Evolutionary conservation across 2,329 filamentous ascomycete species (phyloP).

Genomic region (Fusarium scirpi): DNA sequence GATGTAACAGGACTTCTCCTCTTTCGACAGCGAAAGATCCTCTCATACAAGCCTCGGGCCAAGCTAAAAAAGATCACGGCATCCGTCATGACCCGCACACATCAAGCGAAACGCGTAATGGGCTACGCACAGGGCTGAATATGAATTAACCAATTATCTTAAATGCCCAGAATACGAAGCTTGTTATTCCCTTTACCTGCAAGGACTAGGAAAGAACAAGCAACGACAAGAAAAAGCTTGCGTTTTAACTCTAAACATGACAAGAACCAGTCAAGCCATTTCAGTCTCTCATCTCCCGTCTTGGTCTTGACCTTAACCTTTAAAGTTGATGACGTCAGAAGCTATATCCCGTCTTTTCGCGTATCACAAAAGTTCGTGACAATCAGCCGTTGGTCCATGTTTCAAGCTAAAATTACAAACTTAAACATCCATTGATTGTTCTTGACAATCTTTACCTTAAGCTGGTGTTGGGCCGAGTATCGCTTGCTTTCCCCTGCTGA

Average conservation of each 20-base stretch:
- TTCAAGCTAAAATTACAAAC: conserved; percentile 1
- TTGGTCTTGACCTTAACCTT: not conserved
- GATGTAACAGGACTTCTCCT: not conserved
- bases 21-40: not conserved
- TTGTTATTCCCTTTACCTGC: not conserved
- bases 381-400: conserved; percentile 9
- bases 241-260: conserved; percentile 24
- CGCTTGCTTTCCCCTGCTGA: not conserved
- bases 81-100: conserved; percentile 40
- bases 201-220: not conserved
- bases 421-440: not conserved
- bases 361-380: conserved; percentile 2
- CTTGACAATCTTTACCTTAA: not conserved
- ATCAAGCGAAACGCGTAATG: conserved; percentile 31
- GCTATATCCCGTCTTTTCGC: conserved; percentile 1
- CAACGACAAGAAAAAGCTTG: conserved; percentile 23
- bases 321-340: conserved; percentile 33
- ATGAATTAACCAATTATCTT: conserved; percentile 19
- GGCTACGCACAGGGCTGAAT: conserved; percentile 36
- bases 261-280: conserved; percentile 11
- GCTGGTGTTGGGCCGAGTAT: not conserved
- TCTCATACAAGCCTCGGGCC: conserved; percentile 8
- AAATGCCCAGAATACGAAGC: not conserved
- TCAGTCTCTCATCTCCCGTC: conserved; percentile 1
- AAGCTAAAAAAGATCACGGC: conserved; percentile 22